Conservation (phyloP, 306 rosid species). For the Cyamopsis tetragonoloba region DNA sequence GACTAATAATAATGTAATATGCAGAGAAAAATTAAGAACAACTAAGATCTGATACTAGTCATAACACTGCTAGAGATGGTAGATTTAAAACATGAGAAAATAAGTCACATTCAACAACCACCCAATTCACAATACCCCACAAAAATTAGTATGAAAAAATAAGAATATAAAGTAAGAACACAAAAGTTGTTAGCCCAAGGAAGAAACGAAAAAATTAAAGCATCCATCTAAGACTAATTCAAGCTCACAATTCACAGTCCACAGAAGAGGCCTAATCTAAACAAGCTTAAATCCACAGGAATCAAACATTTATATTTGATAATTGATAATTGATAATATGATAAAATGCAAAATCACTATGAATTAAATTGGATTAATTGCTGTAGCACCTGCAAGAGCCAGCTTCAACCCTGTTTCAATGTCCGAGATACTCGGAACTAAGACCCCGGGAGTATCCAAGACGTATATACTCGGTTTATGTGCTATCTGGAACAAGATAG, state of each 20-base stretch:
- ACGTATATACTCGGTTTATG: slow-evolving; percentile 92
- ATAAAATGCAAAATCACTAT: too few species aligned
- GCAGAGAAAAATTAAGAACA: background rate
- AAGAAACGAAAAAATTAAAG: background rate
- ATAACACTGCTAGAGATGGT: background rate
- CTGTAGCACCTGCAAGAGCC: slow-evolving; percentile 76
- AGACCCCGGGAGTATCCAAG: slow-evolving; percentile 91
- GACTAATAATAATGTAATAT: background rate
- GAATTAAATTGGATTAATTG: too few species aligned
- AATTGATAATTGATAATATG: too few species aligned
- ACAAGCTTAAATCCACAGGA: background rate
- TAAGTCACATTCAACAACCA: background rate
- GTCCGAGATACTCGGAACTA: slow-evolving; percentile 84
- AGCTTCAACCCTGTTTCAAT: slow-evolving; percentile 88
- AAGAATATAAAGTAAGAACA: background rate
- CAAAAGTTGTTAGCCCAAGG: too few species aligned
- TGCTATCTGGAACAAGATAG: slow-evolving; percentile 80
- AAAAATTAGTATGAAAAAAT: background rate
- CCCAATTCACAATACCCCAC: background rate
- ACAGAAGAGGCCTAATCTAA: background rate
- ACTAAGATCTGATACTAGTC: background rate
- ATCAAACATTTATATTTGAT: background rate
- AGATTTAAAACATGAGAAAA: background rate
- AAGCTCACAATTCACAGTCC: background rate
- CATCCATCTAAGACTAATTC: background rate